Base-by-base conservation (phyloP, 164 flowering plant genomes). In the Piper longum region DNA sequence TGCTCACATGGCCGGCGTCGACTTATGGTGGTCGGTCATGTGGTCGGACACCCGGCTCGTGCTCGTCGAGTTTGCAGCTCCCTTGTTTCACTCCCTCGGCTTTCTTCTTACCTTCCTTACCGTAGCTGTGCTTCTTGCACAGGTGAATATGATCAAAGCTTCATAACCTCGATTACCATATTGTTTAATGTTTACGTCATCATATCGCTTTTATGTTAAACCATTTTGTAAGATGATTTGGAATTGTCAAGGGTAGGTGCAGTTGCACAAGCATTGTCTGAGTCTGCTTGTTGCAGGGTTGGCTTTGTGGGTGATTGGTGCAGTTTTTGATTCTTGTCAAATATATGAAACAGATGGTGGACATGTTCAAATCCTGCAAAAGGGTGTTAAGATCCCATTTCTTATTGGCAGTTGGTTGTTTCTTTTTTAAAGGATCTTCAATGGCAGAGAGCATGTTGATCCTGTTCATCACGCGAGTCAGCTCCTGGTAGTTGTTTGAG, bases 271-370 rank as follows among this genome's bases (percentile, higher is more conserved):
- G 67, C 83, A 79, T 69, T 91, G 84, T 26, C 14, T 83, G 72
- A 79, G 72, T 65, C 67, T 93, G 89, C 78, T 90, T 3, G 70
- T 88, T 43, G 96, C 91, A 18, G 96, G 95, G 4, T 77, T 95
- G 11, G 71, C 68, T 61, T 66, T 93, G 12, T 90, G 97, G 96
- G 60, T 85, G 19, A 60, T 88, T 14, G 98, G 98, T 7, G 88
- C 98, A 2, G 76, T 89, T 65, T 86, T 79, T 58, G 87, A 88
- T 70, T 78, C 86, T 0, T 93, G 96, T 70, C 99, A 90, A 70
- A 75, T 87, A 41, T 93, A 88, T 18, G 92, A 89, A 79, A 80
- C 95, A 69, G 90, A 97, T 0, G 95, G 80, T 66, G 88, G 86
- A 1, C 95, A 86, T 75, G 74, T 87, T 26, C 96, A 90, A 65